Conservation (phyloP, 139 green algal species). For the Coelastrella sp. region DNA sequence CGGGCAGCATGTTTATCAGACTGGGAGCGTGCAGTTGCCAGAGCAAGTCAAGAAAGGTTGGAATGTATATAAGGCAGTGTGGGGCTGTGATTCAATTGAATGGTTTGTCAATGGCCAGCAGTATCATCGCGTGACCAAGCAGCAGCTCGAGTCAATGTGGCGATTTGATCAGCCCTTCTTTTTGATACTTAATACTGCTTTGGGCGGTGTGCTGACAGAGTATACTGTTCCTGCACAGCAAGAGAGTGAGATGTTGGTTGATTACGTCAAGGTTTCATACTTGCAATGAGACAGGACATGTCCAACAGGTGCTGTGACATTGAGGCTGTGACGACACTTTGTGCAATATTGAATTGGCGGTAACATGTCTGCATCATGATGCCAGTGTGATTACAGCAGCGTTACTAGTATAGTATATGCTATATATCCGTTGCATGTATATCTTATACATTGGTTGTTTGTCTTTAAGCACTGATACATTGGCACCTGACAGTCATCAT, state of each 20-base stretch:
- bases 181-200: not conserved
- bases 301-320: no score
- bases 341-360: no score
- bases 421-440: no score
- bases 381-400: no score
- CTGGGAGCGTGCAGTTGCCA: not conserved
- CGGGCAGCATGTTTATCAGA: not conserved
- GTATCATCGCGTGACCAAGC: not conserved
- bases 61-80: not conserved
- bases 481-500: no score
- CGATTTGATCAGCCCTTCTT: constrained; percentile 9
- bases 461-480: no score
- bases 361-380: no score
- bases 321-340: no score
- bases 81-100: not conserved
- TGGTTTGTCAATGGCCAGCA: constrained; percentile 12
- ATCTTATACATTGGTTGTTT: no score
- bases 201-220: not conserved
- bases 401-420: no score
- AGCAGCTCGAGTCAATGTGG: not conserved
- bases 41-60: not conserved
- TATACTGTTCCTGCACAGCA: not conserved
- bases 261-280: not conserved
- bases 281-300: not conserved
- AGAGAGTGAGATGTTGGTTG: not conserved